phyloP scores from a whole-genome alignment of 768 basidiomycete species.

The Gelatoporia subvermispora region DNA sequence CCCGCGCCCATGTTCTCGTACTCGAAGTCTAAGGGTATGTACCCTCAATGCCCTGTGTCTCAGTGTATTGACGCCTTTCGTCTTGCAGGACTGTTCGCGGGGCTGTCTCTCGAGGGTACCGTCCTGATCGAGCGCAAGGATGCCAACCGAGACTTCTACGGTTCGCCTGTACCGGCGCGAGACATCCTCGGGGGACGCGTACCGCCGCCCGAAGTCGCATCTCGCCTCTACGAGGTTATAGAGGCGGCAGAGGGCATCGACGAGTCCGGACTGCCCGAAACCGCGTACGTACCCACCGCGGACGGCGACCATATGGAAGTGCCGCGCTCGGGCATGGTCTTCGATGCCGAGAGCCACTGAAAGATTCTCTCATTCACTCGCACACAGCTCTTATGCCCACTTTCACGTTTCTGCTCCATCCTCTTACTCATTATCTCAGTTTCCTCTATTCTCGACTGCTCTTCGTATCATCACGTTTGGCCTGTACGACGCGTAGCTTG shows the following conservation, averaged over 20 bases:
- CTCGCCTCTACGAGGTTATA: constrained; percentile 89
- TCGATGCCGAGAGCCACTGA: constrained; percentile 63
- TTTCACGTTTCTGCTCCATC: too few relatives aligned
- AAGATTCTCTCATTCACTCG: background rate
- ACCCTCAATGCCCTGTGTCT: background rate
- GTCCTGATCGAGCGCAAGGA: constrained; percentile 93
- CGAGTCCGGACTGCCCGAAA: constrained; percentile 73
- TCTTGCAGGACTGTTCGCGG: constrained; percentile 83
- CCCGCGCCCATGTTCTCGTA: constrained; percentile 98
- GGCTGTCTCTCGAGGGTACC: constrained; percentile 91
- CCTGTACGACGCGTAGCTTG: too few relatives aligned
- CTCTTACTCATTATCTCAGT: too few relatives aligned
- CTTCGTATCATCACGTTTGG: too few relatives aligned
- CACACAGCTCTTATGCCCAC: too few relatives aligned
- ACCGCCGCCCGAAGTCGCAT: constrained; percentile 96
- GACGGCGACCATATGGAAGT: constrained; percentile 53
- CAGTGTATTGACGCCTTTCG: background rate
- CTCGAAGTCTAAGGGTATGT: constrained; percentile 85
- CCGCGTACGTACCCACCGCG: constrained; percentile 71
- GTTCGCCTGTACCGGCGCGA: constrained; percentile 79
- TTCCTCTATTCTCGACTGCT: too few relatives aligned
- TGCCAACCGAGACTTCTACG: constrained; percentile 95
- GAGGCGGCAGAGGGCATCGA: constrained; percentile 94
- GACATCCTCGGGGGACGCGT: constrained; percentile 93
- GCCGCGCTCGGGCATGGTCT: constrained; percentile 52